A percentile compares a stretch with the other conserved stretches of the same genome.
phyloP scores from a whole-genome alignment of 257 asterid species.

The Knoxia roxburghii region DNA sequence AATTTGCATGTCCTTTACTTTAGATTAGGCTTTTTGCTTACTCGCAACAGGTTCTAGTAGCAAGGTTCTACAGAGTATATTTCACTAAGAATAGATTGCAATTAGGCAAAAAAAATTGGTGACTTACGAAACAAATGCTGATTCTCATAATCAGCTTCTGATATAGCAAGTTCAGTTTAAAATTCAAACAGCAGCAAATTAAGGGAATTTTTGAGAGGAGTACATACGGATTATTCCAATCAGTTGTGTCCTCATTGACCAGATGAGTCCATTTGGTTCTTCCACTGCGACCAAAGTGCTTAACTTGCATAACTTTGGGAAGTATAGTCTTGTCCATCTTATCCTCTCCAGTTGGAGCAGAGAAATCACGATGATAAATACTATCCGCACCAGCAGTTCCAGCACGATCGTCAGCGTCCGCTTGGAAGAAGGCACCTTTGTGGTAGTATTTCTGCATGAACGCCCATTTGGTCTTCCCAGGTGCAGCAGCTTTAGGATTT shows the following conservation, averaged over 20 bases:
- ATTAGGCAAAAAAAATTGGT: background rate
- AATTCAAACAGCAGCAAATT: background rate
- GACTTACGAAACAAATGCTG: background rate
- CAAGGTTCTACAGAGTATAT: background rate
- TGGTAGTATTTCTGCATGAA: conserved; percentile 98
- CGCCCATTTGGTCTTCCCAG: conserved; percentile 61
- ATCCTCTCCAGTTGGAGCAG: conserved; percentile 94
- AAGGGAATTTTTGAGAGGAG: conserved; percentile 19
- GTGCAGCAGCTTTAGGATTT: conserved; percentile 56
- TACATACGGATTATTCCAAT: conserved; percentile 91
- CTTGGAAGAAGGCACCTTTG: conserved; percentile 94
- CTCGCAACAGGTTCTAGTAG: background rate
- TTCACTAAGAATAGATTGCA: background rate
- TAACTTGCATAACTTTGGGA: conserved; percentile 97
- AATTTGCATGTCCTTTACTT: background rate
- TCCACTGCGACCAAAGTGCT: conserved; percentile 96
- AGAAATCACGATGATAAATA: conserved; percentile 69
- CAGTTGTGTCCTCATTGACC: conserved; percentile 92
- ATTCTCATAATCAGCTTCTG: background rate
- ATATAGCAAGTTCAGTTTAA: background rate
- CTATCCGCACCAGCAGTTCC: conserved; percentile 60
- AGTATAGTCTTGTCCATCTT: conserved; percentile 76
- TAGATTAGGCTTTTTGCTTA: background rate
- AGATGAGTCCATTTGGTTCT: conserved; percentile 97
- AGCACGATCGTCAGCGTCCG: conserved; percentile 53